Conservation (phyloP, 106 monocot genomes). For the Vanilla planifolia region DNA sequence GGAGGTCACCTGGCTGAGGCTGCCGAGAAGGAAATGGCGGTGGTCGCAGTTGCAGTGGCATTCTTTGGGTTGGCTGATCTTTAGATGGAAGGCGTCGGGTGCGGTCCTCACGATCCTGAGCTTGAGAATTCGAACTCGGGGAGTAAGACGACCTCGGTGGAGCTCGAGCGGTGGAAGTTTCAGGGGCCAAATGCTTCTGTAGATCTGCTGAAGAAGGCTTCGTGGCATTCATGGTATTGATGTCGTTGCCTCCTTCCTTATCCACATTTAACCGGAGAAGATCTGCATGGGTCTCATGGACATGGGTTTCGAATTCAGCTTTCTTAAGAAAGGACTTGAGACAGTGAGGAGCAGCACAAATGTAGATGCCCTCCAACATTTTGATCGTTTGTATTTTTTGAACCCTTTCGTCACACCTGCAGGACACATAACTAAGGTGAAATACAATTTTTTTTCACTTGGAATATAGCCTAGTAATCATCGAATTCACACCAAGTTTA, state of each 20-base stretch:
- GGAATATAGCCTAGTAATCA: too few species aligned
- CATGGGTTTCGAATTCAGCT: slow-evolving; percentile 63
- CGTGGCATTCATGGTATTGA: slow-evolving; percentile 26
- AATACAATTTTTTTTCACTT: not conserved
- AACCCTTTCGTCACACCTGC: slow-evolving; percentile 93
- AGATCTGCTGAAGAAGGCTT: slow-evolving; percentile 35
- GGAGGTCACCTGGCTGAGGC: slow-evolving; percentile 30
- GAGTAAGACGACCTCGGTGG: slow-evolving; percentile 47
- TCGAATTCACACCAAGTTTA: too few species aligned
- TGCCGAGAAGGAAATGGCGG: slow-evolving; percentile 26
- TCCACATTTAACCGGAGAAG: slow-evolving; percentile 46
- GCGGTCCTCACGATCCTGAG: slow-evolving; percentile 53
- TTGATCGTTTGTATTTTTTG: slow-evolving; percentile 94
- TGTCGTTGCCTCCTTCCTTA: slow-evolving; percentile 40
- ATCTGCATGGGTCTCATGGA: slow-evolving; percentile 57
- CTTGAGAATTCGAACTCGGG: slow-evolving; percentile 50
- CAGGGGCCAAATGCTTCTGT: slow-evolving; percentile 50
- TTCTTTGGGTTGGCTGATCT: slow-evolving; percentile 43
- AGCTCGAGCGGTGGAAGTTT: slow-evolving; percentile 68
- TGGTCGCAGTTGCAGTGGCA: slow-evolving; percentile 29
- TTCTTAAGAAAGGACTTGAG: slow-evolving; percentile 82
- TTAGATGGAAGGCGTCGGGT: slow-evolving; percentile 35
- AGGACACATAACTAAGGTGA: slow-evolving; percentile 4
- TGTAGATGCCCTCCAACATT: slow-evolving; percentile 87
- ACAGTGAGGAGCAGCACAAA: slow-evolving; percentile 93